phyloP scores from a whole-genome alignment of 208 protist species.

The Spongospora subterranea region DNA sequence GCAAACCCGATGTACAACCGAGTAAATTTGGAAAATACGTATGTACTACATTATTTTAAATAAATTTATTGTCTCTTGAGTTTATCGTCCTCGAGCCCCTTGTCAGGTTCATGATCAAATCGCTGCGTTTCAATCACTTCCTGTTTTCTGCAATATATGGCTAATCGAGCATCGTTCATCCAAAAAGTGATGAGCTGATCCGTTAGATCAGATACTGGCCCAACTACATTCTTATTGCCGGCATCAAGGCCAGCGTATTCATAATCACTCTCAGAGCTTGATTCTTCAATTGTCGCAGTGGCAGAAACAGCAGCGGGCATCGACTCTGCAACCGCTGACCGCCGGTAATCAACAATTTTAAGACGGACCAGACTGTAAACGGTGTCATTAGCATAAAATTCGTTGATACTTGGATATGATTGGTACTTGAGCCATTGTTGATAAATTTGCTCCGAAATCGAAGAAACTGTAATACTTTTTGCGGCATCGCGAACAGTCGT shows the following conservation, averaged over 20 bases:
- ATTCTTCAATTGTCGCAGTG: slow-evolving; percentile 25
- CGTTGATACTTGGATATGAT: too few relatives aligned
- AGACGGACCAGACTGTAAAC: background rate
- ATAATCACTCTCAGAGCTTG: slow-evolving; percentile 30
- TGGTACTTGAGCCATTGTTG: background rate
- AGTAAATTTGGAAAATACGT: background rate
- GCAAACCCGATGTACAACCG: background rate
- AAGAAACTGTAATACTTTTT: background rate
- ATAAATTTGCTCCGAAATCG: slow-evolving; percentile 42
- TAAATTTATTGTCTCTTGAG: background rate
- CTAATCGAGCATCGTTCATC: background rate
- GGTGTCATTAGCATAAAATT: too few relatives aligned
- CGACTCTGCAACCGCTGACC: background rate
- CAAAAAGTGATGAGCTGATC: slow-evolving; percentile 23
- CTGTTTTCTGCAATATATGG: background rate
- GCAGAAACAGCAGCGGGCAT: background rate
- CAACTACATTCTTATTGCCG: slow-evolving; percentile 47
- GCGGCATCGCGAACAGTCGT: background rate
- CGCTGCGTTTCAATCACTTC: background rate
- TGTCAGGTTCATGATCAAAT: background rate
- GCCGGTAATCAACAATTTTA: slow-evolving; percentile 10
- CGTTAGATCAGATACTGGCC: slow-evolving; percentile 10
- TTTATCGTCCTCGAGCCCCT: background rate
- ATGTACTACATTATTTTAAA: background rate
- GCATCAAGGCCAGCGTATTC: slow-evolving; percentile 39